Conservation (phyloP, 1,284 basidiomycete species). For the Vanrija sp. region DNA sequence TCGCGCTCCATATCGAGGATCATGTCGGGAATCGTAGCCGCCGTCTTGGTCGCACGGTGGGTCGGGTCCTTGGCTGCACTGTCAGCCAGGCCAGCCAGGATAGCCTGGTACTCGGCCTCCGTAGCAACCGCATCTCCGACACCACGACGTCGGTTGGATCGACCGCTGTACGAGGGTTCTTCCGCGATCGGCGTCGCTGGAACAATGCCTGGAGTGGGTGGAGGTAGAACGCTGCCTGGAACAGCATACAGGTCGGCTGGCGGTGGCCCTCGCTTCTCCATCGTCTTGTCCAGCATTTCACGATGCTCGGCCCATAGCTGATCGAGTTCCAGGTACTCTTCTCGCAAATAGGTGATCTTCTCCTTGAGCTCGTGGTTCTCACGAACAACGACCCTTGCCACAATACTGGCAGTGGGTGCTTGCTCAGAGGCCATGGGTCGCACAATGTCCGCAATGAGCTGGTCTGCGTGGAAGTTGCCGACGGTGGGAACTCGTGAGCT, state of each 20-base stretch:
- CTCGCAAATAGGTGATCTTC: slow-evolving; percentile 59
- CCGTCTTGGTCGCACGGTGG: slow-evolving; percentile 76
- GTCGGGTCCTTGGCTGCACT: slow-evolving; percentile 90
- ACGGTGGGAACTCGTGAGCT: slow-evolving; percentile 12
- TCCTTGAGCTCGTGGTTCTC: slow-evolving; percentile 54
- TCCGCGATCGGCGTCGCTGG: slow-evolving; percentile 30
- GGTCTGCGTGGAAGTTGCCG: slow-evolving; percentile 7
- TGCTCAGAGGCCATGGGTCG: slow-evolving; percentile 13
- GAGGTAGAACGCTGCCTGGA: slow-evolving; percentile 26
- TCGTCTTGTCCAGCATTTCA: slow-evolving; percentile 56
- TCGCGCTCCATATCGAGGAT: slow-evolving; percentile 64
- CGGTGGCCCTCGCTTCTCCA: slow-evolving; percentile 41
- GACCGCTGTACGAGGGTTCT: slow-evolving; percentile 19
- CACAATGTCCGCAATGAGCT: slow-evolving; percentile 14
- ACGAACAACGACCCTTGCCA: slow-evolving; percentile 14
- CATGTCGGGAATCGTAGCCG: slow-evolving; percentile 93
- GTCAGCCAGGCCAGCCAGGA: slow-evolving; percentile 85
- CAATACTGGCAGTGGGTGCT: slow-evolving; percentile 10
- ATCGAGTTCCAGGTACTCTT: slow-evolving; percentile 66
- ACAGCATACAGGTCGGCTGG: slow-evolving; percentile 36
- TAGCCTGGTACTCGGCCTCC: slow-evolving; percentile 95
- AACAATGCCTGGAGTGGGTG: slow-evolving; percentile 28
- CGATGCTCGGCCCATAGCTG: slow-evolving; percentile 70
- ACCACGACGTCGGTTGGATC: slow-evolving; percentile 32
- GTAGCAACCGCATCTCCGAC: slow-evolving; percentile 83